Evolutionary conservation across 257 asterid species (phyloP), one percentile per base, ranked within the genome.

Genomic region (Euphrasia confusa): DNA sequence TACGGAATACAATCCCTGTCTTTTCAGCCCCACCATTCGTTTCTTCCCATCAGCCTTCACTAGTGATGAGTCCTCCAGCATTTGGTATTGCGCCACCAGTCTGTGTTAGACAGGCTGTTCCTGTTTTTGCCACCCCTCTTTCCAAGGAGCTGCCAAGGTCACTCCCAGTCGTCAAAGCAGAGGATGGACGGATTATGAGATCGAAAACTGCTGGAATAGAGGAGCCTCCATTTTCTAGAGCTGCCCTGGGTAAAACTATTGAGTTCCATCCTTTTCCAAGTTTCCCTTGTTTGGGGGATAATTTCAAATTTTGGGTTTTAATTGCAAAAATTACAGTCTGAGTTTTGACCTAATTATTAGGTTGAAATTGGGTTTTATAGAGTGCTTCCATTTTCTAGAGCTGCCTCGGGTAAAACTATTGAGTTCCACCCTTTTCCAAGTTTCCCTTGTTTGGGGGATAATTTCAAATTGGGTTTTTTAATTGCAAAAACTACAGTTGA

Each of bases 1-100:
- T 92, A 67, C 80, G 97, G 55, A 83, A 72, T 69, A 66, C 90
- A 2, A 65, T 88, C 68, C 97, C 97, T 0, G 95, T 86, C 64
- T 92, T 79, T 81, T 88, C 98, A 54, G 88, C 98, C 9, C 98
- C 96, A 7, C 93, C 92, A 14, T 77, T 77, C 71, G 86, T 84
- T 72, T 70, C 81, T 13, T 83, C 88, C 12, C 88, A 67, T 71
- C 59, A 83, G 47, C 7, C 9, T n/a, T 76, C 87, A 21, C 71
- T 70, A 24, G 71, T 75, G 71, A 77, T 70, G 68, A 79, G 92
- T 81, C 83, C 88, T 55, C 76, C 84, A 40, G 65, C 77, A 10
- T 32, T 83, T 69, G 72, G 80, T 39, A 61, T 78, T 70, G 88
- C 94, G 1, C 90, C 90, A 56, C 82, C 95, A 8, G 93, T 86